These are phyloP conservation scores for Blastobotrys serpentis DNA, from an alignment of 1,139 yeast species.

Conservation along the genomic window DNA sequence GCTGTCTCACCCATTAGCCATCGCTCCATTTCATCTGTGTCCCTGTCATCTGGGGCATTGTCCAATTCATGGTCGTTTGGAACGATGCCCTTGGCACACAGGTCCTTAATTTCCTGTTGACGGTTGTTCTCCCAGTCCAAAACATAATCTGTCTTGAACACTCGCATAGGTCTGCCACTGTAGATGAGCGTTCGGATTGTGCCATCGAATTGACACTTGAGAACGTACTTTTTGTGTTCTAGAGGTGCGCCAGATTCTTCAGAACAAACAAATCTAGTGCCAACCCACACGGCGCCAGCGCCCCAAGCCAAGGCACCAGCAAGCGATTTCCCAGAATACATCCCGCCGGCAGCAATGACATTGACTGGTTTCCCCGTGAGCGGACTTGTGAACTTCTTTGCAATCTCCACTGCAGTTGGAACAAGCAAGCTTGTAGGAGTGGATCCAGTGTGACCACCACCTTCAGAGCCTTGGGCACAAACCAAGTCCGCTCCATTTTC, in stretches of 20 bases:
- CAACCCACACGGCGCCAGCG: slow-evolving; percentile 49
- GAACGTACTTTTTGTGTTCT: slow-evolving; percentile 29
- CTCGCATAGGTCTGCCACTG: slow-evolving; percentile 34
- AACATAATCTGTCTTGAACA: slow-evolving; percentile 27
- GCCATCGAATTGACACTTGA: slow-evolving; percentile 28
- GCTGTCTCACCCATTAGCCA: slow-evolving; percentile 34
- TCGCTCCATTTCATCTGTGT: slow-evolving; percentile 20
- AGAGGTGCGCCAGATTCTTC: slow-evolving; percentile 31
- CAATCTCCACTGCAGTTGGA: slow-evolving; percentile 42
- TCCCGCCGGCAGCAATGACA: slow-evolving; percentile 50
- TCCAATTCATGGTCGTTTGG: slow-evolving; percentile 29
- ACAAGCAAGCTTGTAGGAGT: slow-evolving; percentile 31
- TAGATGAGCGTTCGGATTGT: slow-evolving; percentile 31
- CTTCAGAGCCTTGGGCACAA: slow-evolving; percentile 51
- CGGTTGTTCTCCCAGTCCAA: slow-evolving; percentile 31
- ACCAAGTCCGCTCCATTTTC: slow-evolving; percentile 41
- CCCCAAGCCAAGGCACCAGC: slow-evolving; percentile 41
- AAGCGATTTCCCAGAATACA: slow-evolving; percentile 38
- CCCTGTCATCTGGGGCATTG: slow-evolving; percentile 23
- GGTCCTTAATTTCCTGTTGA: slow-evolving; percentile 25
- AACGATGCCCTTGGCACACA: slow-evolving; percentile 28
- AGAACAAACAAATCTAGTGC: slow-evolving; percentile 33
- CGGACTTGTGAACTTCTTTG: slow-evolving; percentile 26
- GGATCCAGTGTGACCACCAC: slow-evolving; percentile 52
- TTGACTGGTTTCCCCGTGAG: slow-evolving; percentile 34